phyloP scores from a whole-genome alignment of 257 asterid genomes.

The Henckelia pumila region DNA sequence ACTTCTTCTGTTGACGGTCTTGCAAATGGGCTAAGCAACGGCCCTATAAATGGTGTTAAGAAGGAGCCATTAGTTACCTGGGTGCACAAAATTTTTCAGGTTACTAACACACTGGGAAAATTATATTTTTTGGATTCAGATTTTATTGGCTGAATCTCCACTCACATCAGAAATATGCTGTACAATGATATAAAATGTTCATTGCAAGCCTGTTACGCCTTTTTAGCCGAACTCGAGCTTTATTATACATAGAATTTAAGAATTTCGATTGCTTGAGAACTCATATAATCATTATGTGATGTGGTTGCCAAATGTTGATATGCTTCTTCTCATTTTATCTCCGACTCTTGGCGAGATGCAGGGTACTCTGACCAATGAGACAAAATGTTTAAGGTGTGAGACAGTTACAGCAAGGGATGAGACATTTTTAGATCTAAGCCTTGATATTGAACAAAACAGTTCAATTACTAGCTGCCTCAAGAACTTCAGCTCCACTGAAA shows the following conservation, averaged over 20 bases:
- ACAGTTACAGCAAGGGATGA: constrained; percentile 96
- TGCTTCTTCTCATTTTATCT: constrained; percentile 17
- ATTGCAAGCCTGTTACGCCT: not conserved
- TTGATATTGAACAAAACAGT: constrained; percentile 92
- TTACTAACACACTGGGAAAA: constrained; percentile 22
- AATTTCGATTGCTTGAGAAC: not conserved
- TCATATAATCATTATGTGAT: not conserved
- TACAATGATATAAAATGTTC: not conserved
- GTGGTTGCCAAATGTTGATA: not conserved
- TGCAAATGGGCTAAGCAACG: constrained; percentile 50
- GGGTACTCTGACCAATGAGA: constrained; percentile 92
- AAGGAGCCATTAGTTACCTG: constrained; percentile 69
- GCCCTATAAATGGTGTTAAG: constrained; percentile 46
- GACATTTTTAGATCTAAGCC: constrained; percentile 83
- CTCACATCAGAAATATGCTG: constrained; percentile 10
- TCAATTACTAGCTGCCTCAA: constrained; percentile 95
- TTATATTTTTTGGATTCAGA: not conserved
- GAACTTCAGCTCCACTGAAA: constrained; percentile 91
- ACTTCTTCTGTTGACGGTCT: constrained; percentile 34
- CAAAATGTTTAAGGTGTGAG: constrained; percentile 82
- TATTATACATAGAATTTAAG: not conserved
- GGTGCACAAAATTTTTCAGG: constrained; percentile 96
- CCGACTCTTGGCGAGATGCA: constrained; percentile 32
- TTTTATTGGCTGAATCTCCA: not conserved
- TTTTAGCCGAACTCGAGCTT: not conserved